A percentile compares a stretch with the other conserved stretches of the same genome.
phyloP scores from a whole-genome alignment of 78 protist species.

The Dictyostelium firmibasis region DNA sequence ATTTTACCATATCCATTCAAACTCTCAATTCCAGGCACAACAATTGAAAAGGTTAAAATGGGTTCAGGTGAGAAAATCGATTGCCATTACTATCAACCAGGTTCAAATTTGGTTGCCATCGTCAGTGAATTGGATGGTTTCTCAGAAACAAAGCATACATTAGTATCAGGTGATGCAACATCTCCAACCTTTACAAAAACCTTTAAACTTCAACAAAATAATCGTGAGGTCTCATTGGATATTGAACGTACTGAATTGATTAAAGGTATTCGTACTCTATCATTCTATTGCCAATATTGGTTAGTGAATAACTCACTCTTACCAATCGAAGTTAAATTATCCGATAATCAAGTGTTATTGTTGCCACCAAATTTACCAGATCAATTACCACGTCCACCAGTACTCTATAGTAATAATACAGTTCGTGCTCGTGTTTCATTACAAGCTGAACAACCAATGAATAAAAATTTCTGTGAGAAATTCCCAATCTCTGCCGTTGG shows the following conservation, averaged over 20 bases:
- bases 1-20: constrained; percentile 33
- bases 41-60: not conserved
- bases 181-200: constrained; percentile 36
- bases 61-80: constrained; percentile 28
- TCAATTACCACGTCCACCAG: constrained; percentile 7
- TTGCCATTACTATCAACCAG: constrained; percentile 48
- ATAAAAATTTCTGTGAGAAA: not conserved
- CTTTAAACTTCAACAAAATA: not conserved
- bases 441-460: not conserved
- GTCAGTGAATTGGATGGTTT: not conserved
- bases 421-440: not conserved
- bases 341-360: not conserved
- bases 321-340: constrained; percentile 21
- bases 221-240: constrained; percentile 30
- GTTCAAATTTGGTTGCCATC: not conserved
- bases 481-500: constrained; percentile 71
- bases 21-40: not conserved
- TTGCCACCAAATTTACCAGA: constrained; percentile 17
- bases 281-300: constrained; percentile 79
- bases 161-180: constrained; percentile 38
- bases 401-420: not conserved
- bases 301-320: constrained; percentile 48
- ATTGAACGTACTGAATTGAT: constrained; percentile 35
- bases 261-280: constrained; percentile 28
- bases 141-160: constrained; percentile 41